Conservation (phyloP, 78 protist species). For the Thecamonas trahens region DNA sequence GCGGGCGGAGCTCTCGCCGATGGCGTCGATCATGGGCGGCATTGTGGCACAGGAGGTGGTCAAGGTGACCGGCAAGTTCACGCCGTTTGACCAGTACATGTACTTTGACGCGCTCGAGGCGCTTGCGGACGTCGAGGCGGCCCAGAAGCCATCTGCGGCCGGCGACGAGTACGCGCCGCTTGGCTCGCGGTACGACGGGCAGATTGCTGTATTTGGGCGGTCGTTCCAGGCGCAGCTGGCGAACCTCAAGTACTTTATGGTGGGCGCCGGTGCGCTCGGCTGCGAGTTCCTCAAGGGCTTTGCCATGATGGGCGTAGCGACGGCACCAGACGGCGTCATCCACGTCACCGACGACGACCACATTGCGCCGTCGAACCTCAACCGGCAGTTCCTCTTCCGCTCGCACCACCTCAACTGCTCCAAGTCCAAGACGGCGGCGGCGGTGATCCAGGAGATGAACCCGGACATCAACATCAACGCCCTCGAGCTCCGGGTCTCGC, state of each 20-base stretch:
- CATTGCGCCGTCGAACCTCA: conserved; percentile 90
- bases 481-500: conserved; percentile 62
- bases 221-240: conserved; percentile 24
- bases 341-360: conserved; percentile 94
- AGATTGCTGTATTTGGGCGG: conserved; percentile 80
- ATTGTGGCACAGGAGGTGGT: conserved; percentile 87
- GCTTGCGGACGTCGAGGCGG: background rate
- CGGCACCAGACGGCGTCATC: conserved; percentile 50
- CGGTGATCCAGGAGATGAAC: conserved; percentile 87
- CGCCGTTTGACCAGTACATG: conserved; percentile 80
- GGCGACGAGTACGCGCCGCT: background rate
- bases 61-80: conserved; percentile 90
- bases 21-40: conserved; percentile 80
- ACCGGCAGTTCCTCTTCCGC: conserved; percentile 95
- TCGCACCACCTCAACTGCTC: conserved; percentile 50
- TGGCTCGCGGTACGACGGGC: conserved; percentile 85
- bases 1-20: conserved; percentile 60
- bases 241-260: conserved; percentile 62
- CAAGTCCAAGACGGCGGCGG: conserved; percentile 88
- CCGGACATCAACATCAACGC: conserved; percentile 66
- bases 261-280: conserved; percentile 99
- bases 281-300: conserved; percentile 93
- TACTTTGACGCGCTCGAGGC: conserved; percentile 58
- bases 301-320: conserved; percentile 87
- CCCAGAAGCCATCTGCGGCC: background rate